Conservation (phyloP, 2,329 filamentous ascomycete genomes). For the Colletotrichum sansevieriae region DNA sequence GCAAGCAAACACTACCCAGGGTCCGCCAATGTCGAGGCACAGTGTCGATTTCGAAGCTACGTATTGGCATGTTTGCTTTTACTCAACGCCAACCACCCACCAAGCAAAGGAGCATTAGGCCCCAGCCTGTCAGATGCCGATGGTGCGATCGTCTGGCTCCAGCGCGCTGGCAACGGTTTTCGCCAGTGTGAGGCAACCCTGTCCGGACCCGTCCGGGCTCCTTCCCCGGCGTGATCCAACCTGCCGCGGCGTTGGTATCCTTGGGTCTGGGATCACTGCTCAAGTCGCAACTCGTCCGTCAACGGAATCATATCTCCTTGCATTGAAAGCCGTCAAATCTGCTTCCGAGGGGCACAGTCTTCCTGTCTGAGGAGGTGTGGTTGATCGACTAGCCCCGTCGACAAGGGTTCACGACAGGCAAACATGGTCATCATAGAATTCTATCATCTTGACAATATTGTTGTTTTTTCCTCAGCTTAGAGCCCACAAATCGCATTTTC, state of each 20-base stretch:
- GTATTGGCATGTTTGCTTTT: slow-evolving; percentile 27
- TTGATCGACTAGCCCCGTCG: slow-evolving; percentile 31
- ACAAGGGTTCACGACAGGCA: slow-evolving; percentile 33
- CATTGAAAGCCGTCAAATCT: slow-evolving; percentile 14
- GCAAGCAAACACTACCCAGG: slow-evolving; percentile 11
- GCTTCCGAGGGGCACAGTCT: slow-evolving; percentile 1
- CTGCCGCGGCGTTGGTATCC: slow-evolving; percentile 3
- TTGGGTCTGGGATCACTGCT: background rate
- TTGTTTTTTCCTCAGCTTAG: slow-evolving; percentile 6
- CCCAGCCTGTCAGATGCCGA: slow-evolving; percentile 32
- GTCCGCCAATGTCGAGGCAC: slow-evolving; percentile 1
- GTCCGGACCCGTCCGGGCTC: slow-evolving; percentile 27
- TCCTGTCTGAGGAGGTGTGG: slow-evolving; percentile 18
- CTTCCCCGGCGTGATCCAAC: slow-evolving; percentile 32
- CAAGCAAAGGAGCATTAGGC: slow-evolving; percentile 7
- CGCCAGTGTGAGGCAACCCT: slow-evolving; percentile 19
- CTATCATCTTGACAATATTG: slow-evolving; percentile 13
- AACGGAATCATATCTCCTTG: slow-evolving; percentile 22
- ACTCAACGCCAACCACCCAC: slow-evolving; percentile 11
- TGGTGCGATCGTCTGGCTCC: slow-evolving; percentile 19
- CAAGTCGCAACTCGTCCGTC: slow-evolving; percentile 14
- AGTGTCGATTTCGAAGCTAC: slow-evolving; percentile 26
- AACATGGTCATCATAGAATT: slow-evolving; percentile 9
- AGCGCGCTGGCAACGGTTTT: slow-evolving; percentile 27
- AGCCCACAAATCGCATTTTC: slow-evolving; percentile 20